phyloP scores from a whole-genome alignment of 805 yeast species.

The Metschnikowia matae region DNA sequence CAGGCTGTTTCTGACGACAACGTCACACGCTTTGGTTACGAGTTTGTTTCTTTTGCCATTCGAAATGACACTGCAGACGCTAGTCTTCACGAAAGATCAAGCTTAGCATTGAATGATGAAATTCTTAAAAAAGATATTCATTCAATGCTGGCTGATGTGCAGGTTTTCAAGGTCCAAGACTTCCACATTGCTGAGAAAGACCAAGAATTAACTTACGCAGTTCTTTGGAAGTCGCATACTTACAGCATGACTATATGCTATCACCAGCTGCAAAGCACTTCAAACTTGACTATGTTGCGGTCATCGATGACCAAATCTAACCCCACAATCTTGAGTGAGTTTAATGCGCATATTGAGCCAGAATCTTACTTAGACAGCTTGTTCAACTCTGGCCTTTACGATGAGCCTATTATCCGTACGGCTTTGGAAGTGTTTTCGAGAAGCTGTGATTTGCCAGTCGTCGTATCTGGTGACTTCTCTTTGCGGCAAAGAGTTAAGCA shows the following conservation, averaged over 20 bases:
- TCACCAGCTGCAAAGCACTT: constrained; percentile 3
- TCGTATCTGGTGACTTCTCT: constrained; percentile 7
- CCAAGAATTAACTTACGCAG: constrained; percentile 20
- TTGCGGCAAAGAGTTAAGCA: constrained; percentile 24
- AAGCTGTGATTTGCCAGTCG: constrained; percentile 28
- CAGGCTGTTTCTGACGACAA: constrained; percentile 9
- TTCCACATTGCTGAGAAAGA: constrained; percentile 7
- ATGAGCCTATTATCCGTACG: constrained; percentile 46
- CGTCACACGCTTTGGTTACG: constrained; percentile 17
- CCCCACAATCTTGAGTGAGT: constrained; percentile 5
- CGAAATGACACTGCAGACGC: not conserved
- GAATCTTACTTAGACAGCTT: constrained; percentile 21
- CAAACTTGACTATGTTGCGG: not conserved
- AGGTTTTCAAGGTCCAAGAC: constrained; percentile 13
- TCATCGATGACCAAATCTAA: constrained; percentile 37
- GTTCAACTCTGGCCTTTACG: constrained; percentile 48
- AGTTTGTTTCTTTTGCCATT: constrained; percentile 24
- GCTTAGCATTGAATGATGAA: constrained; percentile 3
- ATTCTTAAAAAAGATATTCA: not conserved
- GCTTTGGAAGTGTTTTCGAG: constrained; percentile 49
- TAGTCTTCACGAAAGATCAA: not conserved
- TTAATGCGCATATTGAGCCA: constrained; percentile 6
- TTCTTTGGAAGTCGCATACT: constrained; percentile 64
- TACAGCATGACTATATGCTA: constrained; percentile 16
- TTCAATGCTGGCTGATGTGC: not conserved